Evolutionary conservation across 176 grass and related monocot species (phyloP).

Genomic region (Triticum turgidum): DNA sequence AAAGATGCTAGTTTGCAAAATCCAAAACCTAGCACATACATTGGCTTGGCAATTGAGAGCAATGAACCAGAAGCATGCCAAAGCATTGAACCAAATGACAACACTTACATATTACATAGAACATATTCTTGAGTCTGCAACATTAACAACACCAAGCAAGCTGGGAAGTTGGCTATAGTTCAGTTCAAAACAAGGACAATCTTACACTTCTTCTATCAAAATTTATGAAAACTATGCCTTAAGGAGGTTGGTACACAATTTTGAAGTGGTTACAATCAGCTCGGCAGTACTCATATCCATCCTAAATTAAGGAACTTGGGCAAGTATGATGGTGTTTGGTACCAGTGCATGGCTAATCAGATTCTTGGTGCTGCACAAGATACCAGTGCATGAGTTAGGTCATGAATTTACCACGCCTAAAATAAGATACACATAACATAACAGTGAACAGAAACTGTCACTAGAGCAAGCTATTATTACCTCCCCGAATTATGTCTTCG

Average conservation of each 20-base stretch:
- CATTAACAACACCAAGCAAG: too few relatives aligned
- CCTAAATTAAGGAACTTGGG: background rate
- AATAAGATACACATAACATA: background rate
- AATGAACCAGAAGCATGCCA: too few relatives aligned
- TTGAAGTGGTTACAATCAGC: background rate
- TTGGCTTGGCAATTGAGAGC: too few relatives aligned
- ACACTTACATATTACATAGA: too few relatives aligned
- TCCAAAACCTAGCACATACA: too few relatives aligned
- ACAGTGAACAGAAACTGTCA: background rate
- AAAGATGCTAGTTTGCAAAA: too few relatives aligned
- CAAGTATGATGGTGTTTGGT: background rate
- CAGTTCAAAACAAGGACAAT: too few relatives aligned
- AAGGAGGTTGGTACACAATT: background rate
- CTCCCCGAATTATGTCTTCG: conserved; percentile 85
- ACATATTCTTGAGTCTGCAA: too few relatives aligned
- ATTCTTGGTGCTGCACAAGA: conserved; percentile 43
- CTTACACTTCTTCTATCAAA: background rate
- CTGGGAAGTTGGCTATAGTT: too few relatives aligned
- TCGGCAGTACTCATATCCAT: background rate
- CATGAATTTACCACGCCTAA: background rate
- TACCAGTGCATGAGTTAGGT: background rate
- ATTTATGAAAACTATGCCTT: background rate
- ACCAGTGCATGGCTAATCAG: conserved; percentile 7
- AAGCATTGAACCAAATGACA: too few relatives aligned
- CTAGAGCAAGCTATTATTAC: conserved; percentile 10